A percentile compares a stretch with the other conserved stretches of the same genome.
Conservation (phyloP, 768 basidiomycete genomes). For the Trametes meyenii region DNA sequence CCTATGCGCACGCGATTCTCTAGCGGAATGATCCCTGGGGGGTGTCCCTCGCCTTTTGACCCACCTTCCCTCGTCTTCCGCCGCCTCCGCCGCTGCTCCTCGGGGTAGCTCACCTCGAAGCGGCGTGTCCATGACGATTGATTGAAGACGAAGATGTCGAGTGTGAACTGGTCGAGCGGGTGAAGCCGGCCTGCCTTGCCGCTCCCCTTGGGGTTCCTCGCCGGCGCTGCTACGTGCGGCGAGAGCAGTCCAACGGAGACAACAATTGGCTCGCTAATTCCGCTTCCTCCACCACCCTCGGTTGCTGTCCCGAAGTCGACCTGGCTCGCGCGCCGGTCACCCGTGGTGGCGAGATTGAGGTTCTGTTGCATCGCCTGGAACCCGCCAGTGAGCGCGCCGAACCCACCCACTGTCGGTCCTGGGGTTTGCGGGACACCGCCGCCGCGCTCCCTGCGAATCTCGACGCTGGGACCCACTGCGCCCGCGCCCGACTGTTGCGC, state of each 20-base stretch:
- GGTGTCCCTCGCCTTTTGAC: conserved; percentile 33
- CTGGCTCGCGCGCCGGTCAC: conserved; percentile 18
- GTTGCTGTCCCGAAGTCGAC: conserved; percentile 25
- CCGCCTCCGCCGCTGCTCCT: conserved; percentile 49
- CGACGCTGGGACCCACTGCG: conserved; percentile 60
- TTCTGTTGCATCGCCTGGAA: conserved; percentile 42
- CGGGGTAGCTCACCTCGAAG: conserved; percentile 75
- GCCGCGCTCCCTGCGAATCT: conserved; percentile 65
- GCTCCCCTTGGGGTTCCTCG: conserved; percentile 23
- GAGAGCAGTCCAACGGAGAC: conserved; percentile 62
- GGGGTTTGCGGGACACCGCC: conserved; percentile 53
- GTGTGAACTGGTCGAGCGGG: conserved; percentile 72
- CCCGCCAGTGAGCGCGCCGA: conserved; percentile 30
- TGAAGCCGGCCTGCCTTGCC: conserved; percentile 53
- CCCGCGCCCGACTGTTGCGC: conserved; percentile 48
- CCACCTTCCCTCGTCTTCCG: conserved; percentile 38
- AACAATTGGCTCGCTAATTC: conserved; percentile 60
- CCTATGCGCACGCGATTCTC: conserved; percentile 81
- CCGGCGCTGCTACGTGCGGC: conserved; percentile 18
- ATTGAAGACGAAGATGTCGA: conserved; percentile 90
- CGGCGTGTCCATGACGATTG: conserved; percentile 73
- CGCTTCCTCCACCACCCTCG: neutral
- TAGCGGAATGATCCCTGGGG: conserved; percentile 71
- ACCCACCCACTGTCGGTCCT: conserved; percentile 48
- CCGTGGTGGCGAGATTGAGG: conserved; percentile 35